Evolutionary conservation across 371 early-diverging fungal species (phyloP), one percentile per base, ranked within the genome.

Genomic region (Mortierella sp.): DNA sequence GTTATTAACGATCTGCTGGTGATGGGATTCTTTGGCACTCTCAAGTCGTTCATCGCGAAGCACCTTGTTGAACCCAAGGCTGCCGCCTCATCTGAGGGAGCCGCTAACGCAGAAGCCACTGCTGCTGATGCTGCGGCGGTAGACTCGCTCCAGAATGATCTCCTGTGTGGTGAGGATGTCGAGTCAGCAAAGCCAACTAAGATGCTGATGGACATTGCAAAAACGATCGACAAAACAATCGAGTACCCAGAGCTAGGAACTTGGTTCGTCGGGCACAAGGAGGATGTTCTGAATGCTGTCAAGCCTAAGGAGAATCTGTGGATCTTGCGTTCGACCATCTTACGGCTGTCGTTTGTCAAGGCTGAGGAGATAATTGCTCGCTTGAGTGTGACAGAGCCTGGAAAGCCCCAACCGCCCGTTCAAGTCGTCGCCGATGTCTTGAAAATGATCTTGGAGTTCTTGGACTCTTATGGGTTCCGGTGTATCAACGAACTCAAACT

Each of bases 101-200:
- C 56, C 17, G 63, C 48, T 0, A n/a, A n/a, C n/a, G n/a, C n/a
- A n/a, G 34, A 34, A 34, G 74, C 63, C 1, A 55, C 57, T 7
- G 76, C 65, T 0, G 76, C 76, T 10, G 64, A 63, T 41, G 57
- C 64, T 17, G 76, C 76, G 0, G 76, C 76, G n/a, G 76, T 74
- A 0, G 76, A 74, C 25, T 74, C 76, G 1, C 76, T 74, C 43
- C 76, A 74, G 31, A 74, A 74, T 27, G 76, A 74, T 43, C 64
- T 74, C 16, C 57, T 74, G 29, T 74, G 76, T 24, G 76, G 76
- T 24, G 76, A 74, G 37, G 76, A 74, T 31, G 76, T 74, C 8
- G 76, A 74, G 54, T 74, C 76, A 2, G 76, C 76, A 46, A 74
- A 74, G 61, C 76, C 76, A 1, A 74, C 76, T n/a, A 74, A 74